Percentiles rank a stretch among this genome's conserved stretches.
Conservation (phyloP, 352 stramenopile species). For the Pythium diclinum region DNA sequence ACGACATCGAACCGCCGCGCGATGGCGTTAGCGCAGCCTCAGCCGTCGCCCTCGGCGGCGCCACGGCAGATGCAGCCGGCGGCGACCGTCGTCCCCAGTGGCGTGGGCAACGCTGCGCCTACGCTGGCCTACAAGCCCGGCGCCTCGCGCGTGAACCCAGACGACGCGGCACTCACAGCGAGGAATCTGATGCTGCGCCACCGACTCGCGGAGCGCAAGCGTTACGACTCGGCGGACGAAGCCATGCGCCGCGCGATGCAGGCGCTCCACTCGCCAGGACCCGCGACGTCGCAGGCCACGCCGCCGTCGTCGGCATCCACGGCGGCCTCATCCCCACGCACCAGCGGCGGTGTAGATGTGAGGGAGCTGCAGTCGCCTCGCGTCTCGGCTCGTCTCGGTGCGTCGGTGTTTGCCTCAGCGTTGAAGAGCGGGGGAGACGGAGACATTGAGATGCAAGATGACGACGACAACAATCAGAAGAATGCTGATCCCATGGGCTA, state of each 20-base stretch:
- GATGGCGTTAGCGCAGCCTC: constrained; percentile 16
- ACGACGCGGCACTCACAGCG: constrained; percentile 51
- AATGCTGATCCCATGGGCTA: constrained; percentile 17
- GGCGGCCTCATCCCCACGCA: neutral
- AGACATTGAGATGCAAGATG: constrained; percentile 17
- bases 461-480: constrained; percentile 26
- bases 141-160: neutral
- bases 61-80: neutral
- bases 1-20: constrained; percentile 23
- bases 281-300: neutral
- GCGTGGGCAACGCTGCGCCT: neutral
- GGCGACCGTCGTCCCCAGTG: neutral
- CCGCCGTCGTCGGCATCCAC: neutral
- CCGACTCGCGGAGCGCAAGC: constrained; percentile 73
- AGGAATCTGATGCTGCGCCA: constrained; percentile 76
- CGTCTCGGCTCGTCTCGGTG: constrained; percentile 17
- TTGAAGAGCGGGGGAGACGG: constrained; percentile 3
- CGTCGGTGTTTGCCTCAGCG: constrained; percentile 19
- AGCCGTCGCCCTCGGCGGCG: neutral
- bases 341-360: neutral
- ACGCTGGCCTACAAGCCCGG: neutral
- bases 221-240: constrained; percentile 83
- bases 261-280: neutral
- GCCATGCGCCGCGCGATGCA: constrained; percentile 42
- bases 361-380: constrained; percentile 12